Evolutionary conservation across 768 basidiomycete species (phyloP), one percentile per base, ranked within the genome.

Genomic region (Agaricus subrufescens): DNA sequence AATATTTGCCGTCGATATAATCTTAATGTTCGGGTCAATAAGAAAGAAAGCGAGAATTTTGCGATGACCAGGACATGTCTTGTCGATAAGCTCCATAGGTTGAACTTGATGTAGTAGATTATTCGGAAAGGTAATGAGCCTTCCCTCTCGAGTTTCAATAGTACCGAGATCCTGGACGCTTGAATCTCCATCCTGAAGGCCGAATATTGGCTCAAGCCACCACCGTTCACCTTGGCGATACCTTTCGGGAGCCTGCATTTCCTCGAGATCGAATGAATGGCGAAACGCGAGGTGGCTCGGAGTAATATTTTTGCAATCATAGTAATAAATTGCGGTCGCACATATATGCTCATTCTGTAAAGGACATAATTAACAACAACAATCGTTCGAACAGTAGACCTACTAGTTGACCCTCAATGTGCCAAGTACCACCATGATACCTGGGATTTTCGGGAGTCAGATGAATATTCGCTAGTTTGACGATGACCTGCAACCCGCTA

Each of bases 101-200:
- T 61, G 57, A 8, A 78, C 72, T 25, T 63, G 68, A 58, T 78
- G 75, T 53, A 76, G 75, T 30, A 73, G 65, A 49, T 74, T 61
- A 57, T 77, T 78, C 1, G 76, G 76, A 60, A 75, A 78, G 0
- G 70, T 71, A 42, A 77, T 58, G 12, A 71, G 62, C 7, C 76
- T 66, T 1, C 71, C 72, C 50, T 71, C 67, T 1, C 61, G 61
- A 4, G 75, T 73, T 9, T 65, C 61, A 12, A 78, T 62, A 3
- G 61, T 46, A 0, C 76, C 76, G 6, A 74, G 19, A 19, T 61
- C 44, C 58, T 66, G 62, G 2, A 69, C 46, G 0, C 54, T 54
- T 26, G 60, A 30, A 6, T 44, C 63, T 12, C 57, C 45, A 44
- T 64, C 60, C 11, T 60, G 38, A 12, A 56, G 52, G 25, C 62